Base-by-base conservation (phyloP, 2,329 filamentous ascomycete species). In the Exophiala viscosa region DNA sequence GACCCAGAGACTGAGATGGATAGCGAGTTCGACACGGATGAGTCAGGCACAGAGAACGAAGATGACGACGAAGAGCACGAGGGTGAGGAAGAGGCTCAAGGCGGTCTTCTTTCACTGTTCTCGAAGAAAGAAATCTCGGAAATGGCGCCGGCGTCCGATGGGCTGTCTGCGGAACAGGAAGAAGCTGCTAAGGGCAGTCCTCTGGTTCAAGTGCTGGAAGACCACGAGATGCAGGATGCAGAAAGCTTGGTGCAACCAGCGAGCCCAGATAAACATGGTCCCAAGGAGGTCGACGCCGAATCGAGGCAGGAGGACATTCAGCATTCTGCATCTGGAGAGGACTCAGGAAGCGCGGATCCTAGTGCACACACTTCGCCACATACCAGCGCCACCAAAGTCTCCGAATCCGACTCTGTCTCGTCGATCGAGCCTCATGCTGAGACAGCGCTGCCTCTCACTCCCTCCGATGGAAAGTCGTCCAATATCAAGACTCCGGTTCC, bases 31-130 rank as follows among this genome's bases (percentile, higher is more conserved):
- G 75, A 78, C 28, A 72, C 67, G 50, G 69, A 70, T 34, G 71
- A 70, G 13, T 73, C 72, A 23, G 70, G 69, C 5, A 64, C 68
- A 3, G 71, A 70, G 8, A 83, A 83, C 15, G 80, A 67, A 43
- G 72, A 65, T 18, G 66, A 68, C 23, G 68, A 67, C 3, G 76
- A 75, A 18, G 68, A 66, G 17, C 65, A 73, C 13, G 70, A 70
- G 10, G 73, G 72, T 2, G 75, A 76, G 8, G 76, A 76, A 38
- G 67, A 65, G 9, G 61, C 64, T 1, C 36, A 40, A 36, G 51
- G 47, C 23, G 73, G 71, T 5, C 61, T 77, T 40, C 58, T 77
- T 36, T 75, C 74, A 1, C 76, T 78, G 54, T 76, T 77, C 57
- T 71, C 72, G 13, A 68, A 69, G 14, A 71, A 72, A 33, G 67